phyloP scores from a whole-genome alignment of 345 rosid species.

The Carallia brachiata region DNA sequence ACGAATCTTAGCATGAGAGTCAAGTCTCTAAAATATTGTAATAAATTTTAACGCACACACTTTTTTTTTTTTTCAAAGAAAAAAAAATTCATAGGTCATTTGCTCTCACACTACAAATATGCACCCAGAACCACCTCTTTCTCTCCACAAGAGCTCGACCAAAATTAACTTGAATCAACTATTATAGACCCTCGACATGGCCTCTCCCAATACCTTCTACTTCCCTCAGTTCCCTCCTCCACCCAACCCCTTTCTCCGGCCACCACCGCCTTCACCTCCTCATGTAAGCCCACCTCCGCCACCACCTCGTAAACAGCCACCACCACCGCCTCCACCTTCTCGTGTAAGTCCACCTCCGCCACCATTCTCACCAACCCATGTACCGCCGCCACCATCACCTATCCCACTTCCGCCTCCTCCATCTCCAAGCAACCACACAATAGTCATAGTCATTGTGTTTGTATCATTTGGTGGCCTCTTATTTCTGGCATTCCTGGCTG shows the following conservation, averaged over 20 bases:
- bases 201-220: constrained; percentile 33
- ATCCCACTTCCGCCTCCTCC: constrained; percentile 22
- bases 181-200: constrained; percentile 25
- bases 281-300: constrained; percentile 17
- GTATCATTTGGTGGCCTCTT: constrained; percentile 57
- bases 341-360: constrained; percentile 15
- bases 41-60: constrained; percentile 9
- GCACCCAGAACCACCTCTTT: constrained; percentile 21
- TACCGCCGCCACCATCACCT: constrained; percentile 13
- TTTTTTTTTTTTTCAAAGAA: background rate
- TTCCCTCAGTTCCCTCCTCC: constrained; percentile 27
- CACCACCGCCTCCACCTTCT: constrained; percentile 25
- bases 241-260: constrained; percentile 7
- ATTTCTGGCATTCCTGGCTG: constrained; percentile 46
- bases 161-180: background rate
- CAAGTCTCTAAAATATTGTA: constrained; percentile 49
- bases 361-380: constrained; percentile 20
- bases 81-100: constrained; percentile 1
- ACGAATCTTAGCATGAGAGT: constrained; percentile 44
- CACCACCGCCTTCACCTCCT: constrained; percentile 24
- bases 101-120: constrained; percentile 43
- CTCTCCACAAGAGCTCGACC: constrained; percentile 15
- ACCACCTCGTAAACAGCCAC: constrained; percentile 16
- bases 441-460: constrained; percentile 50
- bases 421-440: constrained; percentile 46